phyloP scores from a whole-genome alignment of 306 rosid genomes.

The Inga laurina region DNA sequence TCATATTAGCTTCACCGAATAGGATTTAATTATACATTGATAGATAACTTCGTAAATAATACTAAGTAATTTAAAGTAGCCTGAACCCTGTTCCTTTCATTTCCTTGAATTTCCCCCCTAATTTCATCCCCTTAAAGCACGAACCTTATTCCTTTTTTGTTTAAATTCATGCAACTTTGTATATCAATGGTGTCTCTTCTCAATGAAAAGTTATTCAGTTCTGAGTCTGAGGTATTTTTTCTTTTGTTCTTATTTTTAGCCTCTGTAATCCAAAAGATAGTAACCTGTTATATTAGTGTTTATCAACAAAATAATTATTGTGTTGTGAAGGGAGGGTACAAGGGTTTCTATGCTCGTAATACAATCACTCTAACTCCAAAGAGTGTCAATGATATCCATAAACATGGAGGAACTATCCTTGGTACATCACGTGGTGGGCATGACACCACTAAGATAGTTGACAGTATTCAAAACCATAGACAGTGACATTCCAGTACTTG shows the following conservation, averaged over 20 bases:
- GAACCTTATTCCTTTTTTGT: conserved; percentile 18
- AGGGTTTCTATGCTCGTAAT: conserved; percentile 87
- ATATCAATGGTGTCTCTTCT: neutral
- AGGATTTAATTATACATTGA: no score
- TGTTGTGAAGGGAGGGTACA: conserved; percentile 85
- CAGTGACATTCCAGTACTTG: no score
- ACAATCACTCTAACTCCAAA: conserved; percentile 74
- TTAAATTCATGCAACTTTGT: conserved; percentile 4
- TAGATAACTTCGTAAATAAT: neutral
- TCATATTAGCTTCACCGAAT: no score
- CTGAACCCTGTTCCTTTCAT: neutral
- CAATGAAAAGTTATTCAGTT: conserved; percentile 4
- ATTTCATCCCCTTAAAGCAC: neutral
- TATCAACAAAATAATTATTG: conserved; percentile 19
- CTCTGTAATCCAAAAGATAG: neutral
- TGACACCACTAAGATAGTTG: conserved; percentile 62
- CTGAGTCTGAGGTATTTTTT: neutral
- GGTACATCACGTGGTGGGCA: conserved; percentile 78
- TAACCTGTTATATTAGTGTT: neutral
- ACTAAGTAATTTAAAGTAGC: neutral
- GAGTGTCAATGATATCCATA: conserved; percentile 87
- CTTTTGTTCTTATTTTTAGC: neutral
- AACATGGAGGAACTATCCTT: conserved; percentile 90
- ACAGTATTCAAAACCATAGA: conserved; percentile 74
- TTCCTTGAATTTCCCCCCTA: no score